phyloP scores from a whole-genome alignment of 2,329 filamentous ascomycete genomes.

The Sarocladiaceae sp. region DNA sequence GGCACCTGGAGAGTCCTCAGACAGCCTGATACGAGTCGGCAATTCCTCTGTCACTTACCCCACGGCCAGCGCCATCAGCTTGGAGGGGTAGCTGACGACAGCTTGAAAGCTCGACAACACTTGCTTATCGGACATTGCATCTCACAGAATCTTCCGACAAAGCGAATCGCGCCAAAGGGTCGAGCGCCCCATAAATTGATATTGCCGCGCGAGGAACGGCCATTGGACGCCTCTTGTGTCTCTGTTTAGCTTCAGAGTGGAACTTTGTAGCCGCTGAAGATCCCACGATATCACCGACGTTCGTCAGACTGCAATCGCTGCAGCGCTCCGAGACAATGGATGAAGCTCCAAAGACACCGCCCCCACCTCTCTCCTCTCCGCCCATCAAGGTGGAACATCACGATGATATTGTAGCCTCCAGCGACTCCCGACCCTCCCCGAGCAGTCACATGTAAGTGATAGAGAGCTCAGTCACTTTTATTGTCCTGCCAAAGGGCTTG shows the following conservation, averaged over 20 bases:
- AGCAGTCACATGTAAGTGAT: constrained; percentile 39
- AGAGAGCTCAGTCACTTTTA: background rate
- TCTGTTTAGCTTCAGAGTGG: no score
- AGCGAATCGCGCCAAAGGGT: no score
- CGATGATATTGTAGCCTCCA: constrained; percentile 21
- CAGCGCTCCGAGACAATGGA: background rate
- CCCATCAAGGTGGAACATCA: constrained; percentile 24
- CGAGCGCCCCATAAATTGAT: no score
- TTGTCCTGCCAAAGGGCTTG: background rate
- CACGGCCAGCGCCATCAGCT: background rate
- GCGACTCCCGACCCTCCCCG: constrained; percentile 26
- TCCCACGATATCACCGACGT: background rate
- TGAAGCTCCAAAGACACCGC: background rate
- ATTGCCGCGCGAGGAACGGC: no score
- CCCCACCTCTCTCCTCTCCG: constrained; percentile 21
- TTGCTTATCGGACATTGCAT: background rate
- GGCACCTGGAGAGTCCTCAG: background rate
- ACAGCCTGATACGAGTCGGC: background rate
- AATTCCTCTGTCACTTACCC: no score
- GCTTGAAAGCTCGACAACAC: background rate
- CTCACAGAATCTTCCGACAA: background rate
- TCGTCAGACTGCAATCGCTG: background rate
- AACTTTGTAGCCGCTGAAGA: background rate
- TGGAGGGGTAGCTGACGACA: constrained; percentile 5
- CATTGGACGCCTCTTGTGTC: no score